Percentiles rank a stretch among this genome's conserved stretches.
Evolutionary conservation across 768 basidiomycete species (phyloP).

Genomic region (Hericium erinaceus): DNA sequence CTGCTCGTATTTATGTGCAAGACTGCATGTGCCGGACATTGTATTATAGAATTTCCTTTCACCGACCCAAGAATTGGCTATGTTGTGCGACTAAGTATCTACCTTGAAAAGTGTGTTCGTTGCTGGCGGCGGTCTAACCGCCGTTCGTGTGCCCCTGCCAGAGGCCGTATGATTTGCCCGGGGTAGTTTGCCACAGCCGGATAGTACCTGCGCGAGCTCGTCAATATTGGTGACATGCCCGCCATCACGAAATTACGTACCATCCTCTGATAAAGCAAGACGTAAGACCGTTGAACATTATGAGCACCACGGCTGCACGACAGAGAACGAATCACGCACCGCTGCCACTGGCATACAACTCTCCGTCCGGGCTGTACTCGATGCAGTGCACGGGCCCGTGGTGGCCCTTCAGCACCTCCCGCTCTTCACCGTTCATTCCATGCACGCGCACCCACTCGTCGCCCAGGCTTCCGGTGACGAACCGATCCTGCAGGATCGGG

Average conservation of each 20-base stretch:
- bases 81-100: background rate
- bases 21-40: background rate
- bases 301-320: background rate
- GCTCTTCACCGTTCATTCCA: conserved; percentile 81
- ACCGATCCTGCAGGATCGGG: conserved; percentile 78
- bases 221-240: conserved; percentile 5
- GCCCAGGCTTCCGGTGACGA: conserved; percentile 80
- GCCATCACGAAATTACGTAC: conserved; percentile 28
- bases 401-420: conserved; percentile 89
- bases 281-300: conserved; percentile 4
- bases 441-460: conserved; percentile 98
- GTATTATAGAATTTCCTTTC: background rate
- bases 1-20: background rate
- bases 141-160: conserved; percentile 62
- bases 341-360: conserved; percentile 94
- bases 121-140: conserved; percentile 17
- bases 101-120: background rate
- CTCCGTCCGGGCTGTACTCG: conserved; percentile 91
- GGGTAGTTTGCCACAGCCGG: conserved; percentile 94
- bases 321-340: conserved; percentile 29
- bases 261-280: conserved; percentile 49
- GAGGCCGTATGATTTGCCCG: conserved; percentile 85
- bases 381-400: conserved; percentile 96
- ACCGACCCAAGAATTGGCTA: background rate
- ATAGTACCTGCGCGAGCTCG: conserved; percentile 61